Conservation (phyloP, 192 early-diverging fungal species). For the Pilobolus umbonatus region DNA sequence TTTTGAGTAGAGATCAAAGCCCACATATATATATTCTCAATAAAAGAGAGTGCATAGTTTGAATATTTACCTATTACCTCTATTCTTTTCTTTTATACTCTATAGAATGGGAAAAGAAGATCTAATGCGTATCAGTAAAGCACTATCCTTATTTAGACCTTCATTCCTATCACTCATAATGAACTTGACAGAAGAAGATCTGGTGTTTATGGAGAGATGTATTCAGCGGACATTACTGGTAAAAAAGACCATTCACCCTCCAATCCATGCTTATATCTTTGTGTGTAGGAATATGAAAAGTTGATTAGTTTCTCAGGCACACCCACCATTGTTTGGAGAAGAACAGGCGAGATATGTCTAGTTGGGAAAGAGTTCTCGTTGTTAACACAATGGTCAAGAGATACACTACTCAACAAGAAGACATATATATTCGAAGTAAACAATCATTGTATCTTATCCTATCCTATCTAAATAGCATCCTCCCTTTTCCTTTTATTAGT, state of each 20-base stretch:
- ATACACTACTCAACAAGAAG: constrained; percentile 71
- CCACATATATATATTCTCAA: background rate
- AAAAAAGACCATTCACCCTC: constrained; percentile 13
- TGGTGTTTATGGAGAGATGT: constrained; percentile 96
- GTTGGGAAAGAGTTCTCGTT: constrained; percentile 97
- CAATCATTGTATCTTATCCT: background rate
- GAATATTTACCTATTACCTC: no score
- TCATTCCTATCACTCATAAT: constrained; percentile 91
- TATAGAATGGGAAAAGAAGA: constrained; percentile 81
- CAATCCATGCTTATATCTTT: background rate
- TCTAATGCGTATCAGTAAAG: constrained; percentile 84
- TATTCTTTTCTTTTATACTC: no score
- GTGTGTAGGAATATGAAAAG: constrained; percentile 86
- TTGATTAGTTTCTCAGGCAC: constrained; percentile 92
- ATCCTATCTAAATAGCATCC: background rate
- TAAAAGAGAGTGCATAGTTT: background rate
- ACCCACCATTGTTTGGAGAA: constrained; percentile 94
- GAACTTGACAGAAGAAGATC: constrained; percentile 90
- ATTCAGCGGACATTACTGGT: constrained; percentile 88
- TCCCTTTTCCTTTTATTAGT: constrained; percentile 38
- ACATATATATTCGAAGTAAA: constrained; percentile 77
- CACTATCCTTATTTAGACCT: constrained; percentile 86
- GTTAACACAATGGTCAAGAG: constrained; percentile 86
- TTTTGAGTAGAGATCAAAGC: no score
- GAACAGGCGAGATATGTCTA: constrained; percentile 90